Conservation (phyloP, 1,284 basidiomycete species). For the Pulveroboletus ridleyi region DNA sequence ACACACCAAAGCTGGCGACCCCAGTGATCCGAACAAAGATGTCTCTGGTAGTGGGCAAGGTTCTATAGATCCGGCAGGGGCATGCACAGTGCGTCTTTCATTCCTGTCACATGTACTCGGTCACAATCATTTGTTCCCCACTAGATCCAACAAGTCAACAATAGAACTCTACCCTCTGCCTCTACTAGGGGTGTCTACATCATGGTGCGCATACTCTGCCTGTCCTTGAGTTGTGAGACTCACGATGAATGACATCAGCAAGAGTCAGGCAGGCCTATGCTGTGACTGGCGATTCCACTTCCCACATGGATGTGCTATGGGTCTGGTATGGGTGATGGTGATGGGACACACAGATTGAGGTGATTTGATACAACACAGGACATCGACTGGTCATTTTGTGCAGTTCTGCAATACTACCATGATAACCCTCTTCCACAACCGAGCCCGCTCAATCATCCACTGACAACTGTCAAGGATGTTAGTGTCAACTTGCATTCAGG, state of each 20-base stretch:
- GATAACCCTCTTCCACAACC: no score
- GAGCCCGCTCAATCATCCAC: no score
- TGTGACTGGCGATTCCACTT: not conserved
- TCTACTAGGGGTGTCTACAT: not conserved
- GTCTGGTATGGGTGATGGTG: not conserved
- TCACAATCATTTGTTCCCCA: not conserved
- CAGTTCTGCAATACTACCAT: not conserved
- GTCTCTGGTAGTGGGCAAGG: not conserved
- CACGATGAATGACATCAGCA: not conserved
- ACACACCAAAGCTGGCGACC: no score
- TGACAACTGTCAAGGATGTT: no score
- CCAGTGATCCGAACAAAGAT: not conserved
- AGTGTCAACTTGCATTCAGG: no score
- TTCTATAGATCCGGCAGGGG: not conserved
- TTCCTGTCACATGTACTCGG: not conserved
- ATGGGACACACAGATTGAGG: not conserved
- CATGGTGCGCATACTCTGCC: not conserved
- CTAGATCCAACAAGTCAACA: not conserved
- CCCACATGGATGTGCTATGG: not conserved
- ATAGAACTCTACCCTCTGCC: not conserved
- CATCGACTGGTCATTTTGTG: not conserved
- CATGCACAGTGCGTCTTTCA: not conserved
- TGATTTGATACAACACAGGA: not conserved
- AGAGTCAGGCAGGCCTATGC: not conserved
- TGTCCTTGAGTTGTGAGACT: not conserved